Conservation (phyloP, 805 yeast species). For the Ogataea paradorogensis region DNA sequence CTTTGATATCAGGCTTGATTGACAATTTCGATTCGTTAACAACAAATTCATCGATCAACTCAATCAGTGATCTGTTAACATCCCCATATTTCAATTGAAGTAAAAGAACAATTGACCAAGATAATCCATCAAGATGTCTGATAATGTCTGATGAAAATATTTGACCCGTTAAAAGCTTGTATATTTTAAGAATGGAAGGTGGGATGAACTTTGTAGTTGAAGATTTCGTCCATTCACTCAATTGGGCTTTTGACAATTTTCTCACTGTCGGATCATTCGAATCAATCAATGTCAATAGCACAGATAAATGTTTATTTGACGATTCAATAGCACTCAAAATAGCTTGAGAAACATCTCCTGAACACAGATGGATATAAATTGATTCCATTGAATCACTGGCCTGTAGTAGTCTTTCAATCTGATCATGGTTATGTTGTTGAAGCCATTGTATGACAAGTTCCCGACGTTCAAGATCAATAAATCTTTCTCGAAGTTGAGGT, state of each 20-base stretch:
- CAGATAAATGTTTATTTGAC: conserved; percentile 67
- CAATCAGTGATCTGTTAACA: conserved; percentile 34
- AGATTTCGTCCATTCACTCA: conserved; percentile 59
- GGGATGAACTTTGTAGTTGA: conserved; percentile 49
- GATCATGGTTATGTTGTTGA: conserved; percentile 38
- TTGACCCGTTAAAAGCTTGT: conserved; percentile 60
- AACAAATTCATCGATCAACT: conserved; percentile 30
- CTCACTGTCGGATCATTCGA: conserved; percentile 62
- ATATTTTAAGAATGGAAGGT: conserved; percentile 50
- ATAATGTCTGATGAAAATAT: conserved; percentile 30
- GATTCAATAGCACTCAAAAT: conserved; percentile 56
- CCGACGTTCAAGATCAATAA: conserved; percentile 37
- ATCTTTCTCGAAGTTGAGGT: conserved; percentile 7
- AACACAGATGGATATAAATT: conserved; percentile 48
- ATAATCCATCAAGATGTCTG: conserved; percentile 43
- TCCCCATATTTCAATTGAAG: conserved; percentile 64
- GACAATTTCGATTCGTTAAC: conserved; percentile 8
- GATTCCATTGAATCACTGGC: conserved; percentile 44
- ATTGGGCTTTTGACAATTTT: conserved; percentile 55
- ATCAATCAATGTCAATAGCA: conserved; percentile 64
- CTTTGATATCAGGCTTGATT: conserved; percentile 9
- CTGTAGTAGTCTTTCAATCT: conserved; percentile 32
- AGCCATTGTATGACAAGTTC: conserved; percentile 57
- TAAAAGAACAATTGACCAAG: conserved; percentile 66
- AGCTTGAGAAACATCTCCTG: conserved; percentile 62